Evolutionary conservation across 2,329 filamentous ascomycete genomes (phyloP).

Genomic region (Mycosphaerelloides madeirae): DNA sequence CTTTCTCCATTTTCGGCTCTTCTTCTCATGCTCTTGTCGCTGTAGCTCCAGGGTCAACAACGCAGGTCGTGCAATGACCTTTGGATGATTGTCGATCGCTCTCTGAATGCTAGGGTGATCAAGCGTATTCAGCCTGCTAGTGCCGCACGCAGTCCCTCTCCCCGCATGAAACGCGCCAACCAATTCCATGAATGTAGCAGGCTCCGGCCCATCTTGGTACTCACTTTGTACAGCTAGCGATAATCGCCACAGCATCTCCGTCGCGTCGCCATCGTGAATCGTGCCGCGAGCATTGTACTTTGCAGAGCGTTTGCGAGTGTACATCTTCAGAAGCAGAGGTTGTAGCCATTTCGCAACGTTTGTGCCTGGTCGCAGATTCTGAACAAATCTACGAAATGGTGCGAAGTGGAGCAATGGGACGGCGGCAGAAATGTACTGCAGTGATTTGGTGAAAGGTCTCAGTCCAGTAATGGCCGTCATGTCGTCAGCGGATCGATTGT

Average conservation of each 20-base stretch:
- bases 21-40: constrained; percentile 53
- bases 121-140: constrained; percentile 26
- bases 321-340: constrained; percentile 26
- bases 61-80: constrained; percentile 28
- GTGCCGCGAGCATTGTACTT: constrained; percentile 12
- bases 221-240: constrained; percentile 12
- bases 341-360: constrained; percentile 17
- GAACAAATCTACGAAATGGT: constrained; percentile 55
- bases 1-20: constrained; percentile 53
- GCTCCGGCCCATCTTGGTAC: constrained; percentile 6
- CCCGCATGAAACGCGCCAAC: constrained; percentile 21
- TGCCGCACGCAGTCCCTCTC: constrained; percentile 18
- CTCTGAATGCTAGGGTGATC: constrained; percentile 37
- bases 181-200: constrained; percentile 18
- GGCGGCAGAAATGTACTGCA: constrained; percentile 45
- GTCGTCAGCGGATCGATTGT: constrained; percentile 10
- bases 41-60: constrained; percentile 48
- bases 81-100: constrained; percentile 35
- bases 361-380: constrained; percentile 33
- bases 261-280: constrained; percentile 17
- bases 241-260: constrained; percentile 21
- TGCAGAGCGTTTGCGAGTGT: constrained; percentile 18
- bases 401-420: constrained; percentile 55
- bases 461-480: constrained; percentile 55
- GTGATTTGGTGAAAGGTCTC: constrained; percentile 39